phyloP scores from a whole-genome alignment of 75 land plant species.

The Chamaecyparis obtusa region DNA sequence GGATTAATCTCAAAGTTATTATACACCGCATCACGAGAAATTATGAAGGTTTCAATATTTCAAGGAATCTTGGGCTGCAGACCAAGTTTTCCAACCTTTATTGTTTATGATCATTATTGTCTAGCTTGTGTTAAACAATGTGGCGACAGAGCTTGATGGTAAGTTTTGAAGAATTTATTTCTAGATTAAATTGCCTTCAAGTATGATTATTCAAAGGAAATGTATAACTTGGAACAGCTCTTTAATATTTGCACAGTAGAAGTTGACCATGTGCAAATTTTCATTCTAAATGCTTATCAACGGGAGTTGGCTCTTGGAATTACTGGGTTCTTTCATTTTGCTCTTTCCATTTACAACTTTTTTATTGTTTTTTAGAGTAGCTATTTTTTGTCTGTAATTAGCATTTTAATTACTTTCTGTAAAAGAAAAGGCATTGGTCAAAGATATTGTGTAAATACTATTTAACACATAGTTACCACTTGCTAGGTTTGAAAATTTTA shows the following conservation, averaged over 20 bases:
- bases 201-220: not conserved
- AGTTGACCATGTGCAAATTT: not conserved
- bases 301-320: not conserved
- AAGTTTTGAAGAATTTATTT: constrained; percentile 8
- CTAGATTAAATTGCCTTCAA: not conserved
- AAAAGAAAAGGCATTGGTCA: not conserved
- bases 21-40: not conserved
- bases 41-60: constrained; percentile 8
- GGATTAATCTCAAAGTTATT: constrained; percentile 6
- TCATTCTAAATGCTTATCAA: not conserved
- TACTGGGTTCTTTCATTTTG: not conserved
- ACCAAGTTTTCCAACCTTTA: constrained; percentile 8
- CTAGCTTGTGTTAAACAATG: constrained; percentile 10
- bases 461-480: too few species aligned
- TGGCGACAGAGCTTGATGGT: constrained; percentile 4
- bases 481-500: too few species aligned
- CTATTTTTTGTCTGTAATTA: not conserved
- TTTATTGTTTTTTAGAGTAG: not conserved
- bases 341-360: not conserved
- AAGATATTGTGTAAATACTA: too few species aligned
- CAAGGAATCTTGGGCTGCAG: constrained; percentile 11
- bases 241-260: not conserved
- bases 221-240: not conserved
- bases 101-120: constrained; percentile 13
- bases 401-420: not conserved